Evolutionary conservation across 345 rosid genomes (phyloP).

Genomic region (Aethionema arabicum): DNA sequence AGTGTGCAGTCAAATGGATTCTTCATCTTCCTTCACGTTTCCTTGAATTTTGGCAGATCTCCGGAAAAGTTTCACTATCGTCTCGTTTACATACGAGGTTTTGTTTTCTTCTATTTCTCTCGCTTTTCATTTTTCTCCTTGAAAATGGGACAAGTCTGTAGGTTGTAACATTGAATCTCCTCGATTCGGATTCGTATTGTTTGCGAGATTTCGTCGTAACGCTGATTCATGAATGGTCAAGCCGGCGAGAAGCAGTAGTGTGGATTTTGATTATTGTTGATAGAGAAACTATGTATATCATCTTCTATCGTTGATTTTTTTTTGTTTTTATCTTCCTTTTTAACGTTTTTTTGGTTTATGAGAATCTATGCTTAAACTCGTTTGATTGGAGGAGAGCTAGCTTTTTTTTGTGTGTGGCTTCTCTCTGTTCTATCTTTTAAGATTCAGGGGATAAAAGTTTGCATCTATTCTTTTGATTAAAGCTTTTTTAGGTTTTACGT

Average conservation of each 20-base stretch:
- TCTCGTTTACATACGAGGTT: conserved; percentile 23
- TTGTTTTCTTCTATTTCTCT: conserved; percentile 15
- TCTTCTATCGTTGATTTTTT: conserved; percentile 3
- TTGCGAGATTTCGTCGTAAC: conserved; percentile 19
- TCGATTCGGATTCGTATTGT: conserved; percentile 22
- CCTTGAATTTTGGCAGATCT: conserved; percentile 16
- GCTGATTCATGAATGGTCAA: background rate
- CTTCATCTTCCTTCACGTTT: conserved; percentile 17
- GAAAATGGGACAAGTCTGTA: conserved; percentile 5
- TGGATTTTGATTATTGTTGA: background rate
- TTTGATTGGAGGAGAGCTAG: conserved; percentile 1
- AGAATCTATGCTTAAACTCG: conserved; percentile 15
- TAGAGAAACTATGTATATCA: background rate
- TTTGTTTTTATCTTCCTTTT: background rate
- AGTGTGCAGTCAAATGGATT: conserved; percentile 13
- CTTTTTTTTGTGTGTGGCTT: conserved; percentile 12
- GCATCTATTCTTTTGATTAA: conserved; percentile 17
- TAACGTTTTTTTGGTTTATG: background rate
- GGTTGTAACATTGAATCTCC: background rate
- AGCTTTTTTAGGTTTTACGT: conserved; percentile 2
- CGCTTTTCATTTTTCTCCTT: background rate
- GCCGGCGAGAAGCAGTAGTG: background rate
- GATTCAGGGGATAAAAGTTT: conserved; percentile 9
- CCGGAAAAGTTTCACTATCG: conserved; percentile 9
- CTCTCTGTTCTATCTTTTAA: conserved; percentile 26